Evolutionary conservation across 495 filamentous ascomycete species (phyloP), one percentile per base, ranked within the genome.

Genomic region (Halenospora varia): DNA sequence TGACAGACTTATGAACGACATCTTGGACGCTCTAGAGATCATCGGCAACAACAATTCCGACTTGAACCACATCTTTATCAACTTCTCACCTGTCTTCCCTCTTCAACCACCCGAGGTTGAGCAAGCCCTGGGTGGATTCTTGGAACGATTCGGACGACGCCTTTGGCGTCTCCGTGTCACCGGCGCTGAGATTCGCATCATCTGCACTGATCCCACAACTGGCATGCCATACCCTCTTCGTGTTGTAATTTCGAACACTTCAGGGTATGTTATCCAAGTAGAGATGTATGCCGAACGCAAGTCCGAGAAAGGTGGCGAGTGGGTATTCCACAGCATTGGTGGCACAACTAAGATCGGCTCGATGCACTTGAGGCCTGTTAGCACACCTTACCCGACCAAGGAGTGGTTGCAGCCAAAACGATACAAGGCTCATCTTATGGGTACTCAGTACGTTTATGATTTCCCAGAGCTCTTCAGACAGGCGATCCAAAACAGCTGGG

Each of bases 21-120:
- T 98, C 69, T 80, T 98, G 48, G 94, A 97, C 72, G 95, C 94
- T 17, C 75, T 98, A 54, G 94, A 98, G 81, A 95, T 98, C 64
- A 92, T 97, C 66, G 95, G 95, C 56, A 96, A 95, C 81, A 97
- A 96, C 81, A 93, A 96, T 79, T 96, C 94, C 47, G 94, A 98
- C 79, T 80, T 98, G 65, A 98, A 98, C 78, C 95, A 98, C 77
- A 96, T 98, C 82, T 98, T 97, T 81, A 91, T 98, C 78, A 97
- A 98, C 81, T 98, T 98, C 78, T 90, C 88, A 0, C 88, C 88
- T 10, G 89, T 97, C 50, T 97, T 98, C 84, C 90, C 92, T 66
- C 82, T 98, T 39, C 77, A 89, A 68, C 92, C 94, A 10, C 71
- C 84, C 53, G 93, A 96, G 75, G 92, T 98, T 25, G 92, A 97